phyloP scores from a whole-genome alignment of 1,284 basidiomycete species.

The Meira nashicola region DNA sequence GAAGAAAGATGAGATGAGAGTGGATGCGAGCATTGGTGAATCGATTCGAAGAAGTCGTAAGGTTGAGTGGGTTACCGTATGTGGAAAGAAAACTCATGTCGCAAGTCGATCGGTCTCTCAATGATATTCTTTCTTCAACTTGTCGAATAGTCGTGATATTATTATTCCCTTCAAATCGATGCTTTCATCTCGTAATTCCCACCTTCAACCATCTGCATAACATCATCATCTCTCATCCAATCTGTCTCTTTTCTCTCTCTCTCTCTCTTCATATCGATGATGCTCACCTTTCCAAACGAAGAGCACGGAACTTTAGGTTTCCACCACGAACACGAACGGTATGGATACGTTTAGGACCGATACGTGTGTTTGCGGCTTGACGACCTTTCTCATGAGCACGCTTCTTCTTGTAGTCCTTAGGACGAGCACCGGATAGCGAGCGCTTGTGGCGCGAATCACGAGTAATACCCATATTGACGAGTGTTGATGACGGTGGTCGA shows the following conservation, averaged over 20 bases:
- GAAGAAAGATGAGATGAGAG: too few species aligned
- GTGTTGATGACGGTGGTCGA: background rate
- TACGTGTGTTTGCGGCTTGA: slow-evolving; percentile 52
- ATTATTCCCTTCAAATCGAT: background rate
- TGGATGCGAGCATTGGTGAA: too few species aligned
- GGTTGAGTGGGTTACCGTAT: too few species aligned
- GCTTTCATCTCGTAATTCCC: background rate
- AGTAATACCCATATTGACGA: slow-evolving; percentile 51
- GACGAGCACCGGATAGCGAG: slow-evolving; percentile 50
- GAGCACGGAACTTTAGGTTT: slow-evolving; percentile 52
- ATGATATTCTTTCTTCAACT: too few species aligned
- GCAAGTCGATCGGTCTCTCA: too few species aligned
- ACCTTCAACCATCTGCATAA: background rate
- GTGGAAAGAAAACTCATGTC: too few species aligned
- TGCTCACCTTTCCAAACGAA: slow-evolving; percentile 44
- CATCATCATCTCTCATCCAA: background rate
- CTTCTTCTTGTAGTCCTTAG: slow-evolving; percentile 53
- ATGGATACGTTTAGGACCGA: slow-evolving; percentile 52
- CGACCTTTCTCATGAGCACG: slow-evolving; percentile 52
- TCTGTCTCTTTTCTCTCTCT: background rate
- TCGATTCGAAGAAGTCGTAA: too few species aligned
- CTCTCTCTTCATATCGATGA: background rate
- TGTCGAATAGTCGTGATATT: background rate
- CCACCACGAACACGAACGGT: slow-evolving; percentile 51
- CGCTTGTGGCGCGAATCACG: slow-evolving; percentile 53